These are phyloP conservation scores for Lachnellula subtilissima DNA, from an alignment of 2,329 filamentous ascomycete genomes.

Conservation along the genomic window DNA sequence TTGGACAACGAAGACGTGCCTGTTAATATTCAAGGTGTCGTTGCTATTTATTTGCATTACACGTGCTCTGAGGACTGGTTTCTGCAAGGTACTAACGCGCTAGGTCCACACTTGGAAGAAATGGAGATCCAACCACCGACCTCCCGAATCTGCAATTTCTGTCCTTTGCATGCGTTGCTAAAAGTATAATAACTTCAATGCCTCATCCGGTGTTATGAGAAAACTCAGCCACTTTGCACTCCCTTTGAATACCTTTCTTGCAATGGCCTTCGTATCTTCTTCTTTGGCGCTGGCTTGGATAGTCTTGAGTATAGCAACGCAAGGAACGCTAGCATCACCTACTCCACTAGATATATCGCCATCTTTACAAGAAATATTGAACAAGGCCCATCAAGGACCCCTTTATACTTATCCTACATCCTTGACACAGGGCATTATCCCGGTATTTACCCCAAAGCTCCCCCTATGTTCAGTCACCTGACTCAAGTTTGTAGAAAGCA, in stretches of 20 bases:
- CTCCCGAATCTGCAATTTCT: background rate
- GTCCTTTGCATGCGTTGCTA: too few species aligned
- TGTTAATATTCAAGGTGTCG: too few species aligned
- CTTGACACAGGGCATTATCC: constrained; percentile 54
- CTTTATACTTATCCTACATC: constrained; percentile 57
- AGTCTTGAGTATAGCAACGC: constrained; percentile 2
- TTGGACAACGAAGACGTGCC: too few species aligned
- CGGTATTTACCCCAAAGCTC: constrained; percentile 36
- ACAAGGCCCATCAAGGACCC: constrained; percentile 46
- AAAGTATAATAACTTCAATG: background rate
- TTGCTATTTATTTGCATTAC: too few species aligned
- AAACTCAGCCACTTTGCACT: background rate
- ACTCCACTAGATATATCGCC: constrained; percentile 36
- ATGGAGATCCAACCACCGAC: background rate
- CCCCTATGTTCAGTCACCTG: background rate
- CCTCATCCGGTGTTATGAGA: background rate
- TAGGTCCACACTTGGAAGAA: background rate
- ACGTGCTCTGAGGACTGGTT: background rate
- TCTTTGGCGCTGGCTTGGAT: constrained; percentile 11
- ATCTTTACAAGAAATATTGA: constrained; percentile 50
- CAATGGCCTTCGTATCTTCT: constrained; percentile 14
- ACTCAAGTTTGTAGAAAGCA: constrained; percentile 36
- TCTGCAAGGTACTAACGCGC: background rate
- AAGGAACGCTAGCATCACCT: background rate
- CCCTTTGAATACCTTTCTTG: constrained; percentile 1